These are phyloP conservation scores for Chlorella vulgaris DNA, from an alignment of 139 green algal genomes.

Conservation along the genomic window DNA sequence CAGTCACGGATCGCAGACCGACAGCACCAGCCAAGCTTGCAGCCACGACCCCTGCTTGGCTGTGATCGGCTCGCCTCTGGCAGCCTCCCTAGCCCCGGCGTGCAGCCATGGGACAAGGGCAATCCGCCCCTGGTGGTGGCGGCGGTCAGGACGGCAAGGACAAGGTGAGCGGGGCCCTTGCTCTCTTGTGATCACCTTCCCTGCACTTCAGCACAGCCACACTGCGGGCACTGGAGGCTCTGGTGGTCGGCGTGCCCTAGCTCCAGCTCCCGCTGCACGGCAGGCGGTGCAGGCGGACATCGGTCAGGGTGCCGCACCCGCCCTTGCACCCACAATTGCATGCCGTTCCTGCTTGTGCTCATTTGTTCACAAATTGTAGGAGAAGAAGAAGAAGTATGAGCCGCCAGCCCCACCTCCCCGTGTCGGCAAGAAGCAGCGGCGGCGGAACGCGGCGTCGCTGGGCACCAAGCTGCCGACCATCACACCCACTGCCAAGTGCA, in stretches of 20 bases:
- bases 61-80: neutral
- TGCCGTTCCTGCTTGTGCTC: no score
- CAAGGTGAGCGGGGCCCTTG: neutral
- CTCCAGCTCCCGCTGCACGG: no score
- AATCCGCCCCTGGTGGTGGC: slow-evolving; percentile 16
- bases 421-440: slow-evolving; percentile 93
- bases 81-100: neutral
- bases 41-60: no score
- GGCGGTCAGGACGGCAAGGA: slow-evolving; percentile 32
- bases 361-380: no score
- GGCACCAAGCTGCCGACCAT: slow-evolving; percentile 87
- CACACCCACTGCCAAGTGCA: slow-evolving; percentile 94
- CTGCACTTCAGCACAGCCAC: neutral
- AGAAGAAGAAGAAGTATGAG: slow-evolving; percentile 99
- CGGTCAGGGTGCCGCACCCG: no score
- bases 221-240: no score
- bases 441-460: slow-evolving; percentile 69
- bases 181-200: neutral
- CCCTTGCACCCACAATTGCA: no score
- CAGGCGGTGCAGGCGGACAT: no score
- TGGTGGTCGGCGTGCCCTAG: no score
- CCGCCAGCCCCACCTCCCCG: slow-evolving; percentile 90
- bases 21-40: no score
- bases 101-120: slow-evolving; percentile 26
- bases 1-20: no score